phyloP scores from a whole-genome alignment of 73 alveolate genomes.

The Paramecium biaurelia region DNA sequence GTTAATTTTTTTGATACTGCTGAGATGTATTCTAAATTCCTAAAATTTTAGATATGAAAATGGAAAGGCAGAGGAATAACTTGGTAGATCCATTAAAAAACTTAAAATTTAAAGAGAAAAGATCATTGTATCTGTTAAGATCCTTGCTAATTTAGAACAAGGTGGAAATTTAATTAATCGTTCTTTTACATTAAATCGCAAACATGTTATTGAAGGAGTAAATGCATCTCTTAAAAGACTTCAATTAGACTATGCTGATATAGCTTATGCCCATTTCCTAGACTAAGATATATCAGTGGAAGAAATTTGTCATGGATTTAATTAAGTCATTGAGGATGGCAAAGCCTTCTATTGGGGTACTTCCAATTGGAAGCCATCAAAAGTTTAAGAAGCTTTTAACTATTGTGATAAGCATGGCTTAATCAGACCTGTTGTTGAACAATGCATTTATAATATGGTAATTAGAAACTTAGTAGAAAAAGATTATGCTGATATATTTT shows the following conservation, averaged over 20 bases:
- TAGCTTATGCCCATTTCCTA: slow-evolving; percentile 88
- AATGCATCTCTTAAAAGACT: slow-evolving; percentile 82
- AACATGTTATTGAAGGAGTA: slow-evolving; percentile 89
- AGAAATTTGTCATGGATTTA: slow-evolving; percentile 90
- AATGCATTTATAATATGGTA: slow-evolving; percentile 85
- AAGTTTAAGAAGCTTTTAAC: slow-evolving; percentile 79
- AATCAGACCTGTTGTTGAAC: slow-evolving; percentile 93
- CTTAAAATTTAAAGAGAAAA: slow-evolving; percentile 65
- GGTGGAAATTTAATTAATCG: slow-evolving; percentile 72
- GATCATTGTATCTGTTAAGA: slow-evolving; percentile 84
- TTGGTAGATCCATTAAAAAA: slow-evolving; percentile 74
- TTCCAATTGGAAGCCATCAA: slow-evolving; percentile 91
- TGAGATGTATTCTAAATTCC: slow-evolving; percentile 78
- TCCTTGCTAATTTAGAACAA: slow-evolving; percentile 55
- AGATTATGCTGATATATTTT: slow-evolving; percentile 78
- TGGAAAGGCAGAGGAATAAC: slow-evolving; percentile 77
- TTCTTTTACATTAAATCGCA: slow-evolving; percentile 75
- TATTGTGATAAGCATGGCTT: slow-evolving; percentile 73
- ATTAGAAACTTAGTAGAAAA: slow-evolving; percentile 88
- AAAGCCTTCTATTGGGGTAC: slow-evolving; percentile 98
- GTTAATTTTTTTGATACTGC: slow-evolving; percentile 97
- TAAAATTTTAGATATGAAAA: slow-evolving; percentile 39
- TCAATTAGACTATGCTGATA: slow-evolving; percentile 89
- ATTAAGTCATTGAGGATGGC: slow-evolving; percentile 87
- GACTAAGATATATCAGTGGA: slow-evolving; percentile 88